phyloP scores from a whole-genome alignment of 768 basidiomycete species.

The Coprinellus micaceus region DNA sequence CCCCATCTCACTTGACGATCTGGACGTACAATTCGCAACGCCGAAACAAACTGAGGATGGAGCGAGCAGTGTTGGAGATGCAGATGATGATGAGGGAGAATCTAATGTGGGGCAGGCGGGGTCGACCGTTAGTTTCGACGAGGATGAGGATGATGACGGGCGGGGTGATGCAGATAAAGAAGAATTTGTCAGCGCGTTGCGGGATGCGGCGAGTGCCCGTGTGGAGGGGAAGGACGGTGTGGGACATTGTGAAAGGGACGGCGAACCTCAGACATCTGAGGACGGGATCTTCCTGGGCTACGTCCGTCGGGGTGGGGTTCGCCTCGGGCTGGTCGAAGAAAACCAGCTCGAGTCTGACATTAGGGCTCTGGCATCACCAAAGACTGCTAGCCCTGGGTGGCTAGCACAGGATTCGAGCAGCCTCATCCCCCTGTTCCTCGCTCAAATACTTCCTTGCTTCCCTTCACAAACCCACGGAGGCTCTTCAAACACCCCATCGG shows the following conservation, averaged over 20 bases:
- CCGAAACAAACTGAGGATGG: background rate
- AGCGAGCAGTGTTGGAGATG: background rate
- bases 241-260: background rate
- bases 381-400: too few species aligned
- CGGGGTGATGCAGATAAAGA: background rate
- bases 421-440: background rate
- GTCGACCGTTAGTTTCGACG: background rate
- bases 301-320: background rate
- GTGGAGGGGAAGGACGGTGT: background rate
- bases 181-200: background rate
- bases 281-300: background rate
- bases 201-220: background rate
- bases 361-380: background rate
- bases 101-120: background rate
- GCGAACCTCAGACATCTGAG: background rate
- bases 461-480: background rate
- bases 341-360: background rate
- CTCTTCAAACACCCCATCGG: background rate
- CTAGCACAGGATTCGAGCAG: background rate
- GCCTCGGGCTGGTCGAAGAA: background rate
- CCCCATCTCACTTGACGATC: background rate
- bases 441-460: conserved; percentile 1
- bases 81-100: background rate
- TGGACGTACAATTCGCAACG: background rate
- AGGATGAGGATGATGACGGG: background rate